Evolutionary conservation across 2,329 filamentous ascomycete species (phyloP).

Genomic region (Onygenales sp.): DNA sequence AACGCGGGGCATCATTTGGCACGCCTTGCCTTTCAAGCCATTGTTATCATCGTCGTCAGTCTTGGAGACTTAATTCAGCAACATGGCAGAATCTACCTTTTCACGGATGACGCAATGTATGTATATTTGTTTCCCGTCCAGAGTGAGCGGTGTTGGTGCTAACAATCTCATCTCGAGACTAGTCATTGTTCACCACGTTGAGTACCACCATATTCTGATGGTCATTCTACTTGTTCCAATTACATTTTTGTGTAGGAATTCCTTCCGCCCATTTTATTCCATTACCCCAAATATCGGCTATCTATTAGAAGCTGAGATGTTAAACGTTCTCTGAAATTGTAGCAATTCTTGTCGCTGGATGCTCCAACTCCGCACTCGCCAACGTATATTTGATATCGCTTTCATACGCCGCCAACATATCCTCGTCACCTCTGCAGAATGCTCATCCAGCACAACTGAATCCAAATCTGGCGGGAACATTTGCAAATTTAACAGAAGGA

Average conservation of each 20-base stretch:
- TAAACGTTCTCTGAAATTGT: constrained; percentile 5
- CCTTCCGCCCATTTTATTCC: not conserved
- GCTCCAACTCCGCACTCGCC: constrained; percentile 92
- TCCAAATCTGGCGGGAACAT: constrained; percentile 82
- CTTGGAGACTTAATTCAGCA: too few relatives aligned
- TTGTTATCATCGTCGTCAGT: too few relatives aligned
- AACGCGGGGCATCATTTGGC: too few relatives aligned
- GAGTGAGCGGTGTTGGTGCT: not conserved
- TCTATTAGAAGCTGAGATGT: not conserved
- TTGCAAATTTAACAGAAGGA: constrained; percentile 70
- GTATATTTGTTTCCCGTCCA: not conserved
- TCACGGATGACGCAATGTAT: too few relatives aligned
- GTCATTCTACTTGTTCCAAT: not conserved
- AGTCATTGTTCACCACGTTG: not conserved
- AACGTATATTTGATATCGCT: constrained; percentile 94
- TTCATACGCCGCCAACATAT: constrained; percentile 54
- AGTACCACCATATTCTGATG: constrained; percentile 2
- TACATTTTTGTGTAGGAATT: not conserved
- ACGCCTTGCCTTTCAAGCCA: too few relatives aligned
- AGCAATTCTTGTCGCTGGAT: constrained; percentile 90
- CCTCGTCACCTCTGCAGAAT: constrained; percentile 28
- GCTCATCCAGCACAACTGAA: constrained; percentile 72
- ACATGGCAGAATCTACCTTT: too few relatives aligned
- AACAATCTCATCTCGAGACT: not conserved
- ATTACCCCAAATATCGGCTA: not conserved